phyloP scores from a whole-genome alignment of 2,329 filamentous ascomycete genomes.

The Lachnellula occidentalis region DNA sequence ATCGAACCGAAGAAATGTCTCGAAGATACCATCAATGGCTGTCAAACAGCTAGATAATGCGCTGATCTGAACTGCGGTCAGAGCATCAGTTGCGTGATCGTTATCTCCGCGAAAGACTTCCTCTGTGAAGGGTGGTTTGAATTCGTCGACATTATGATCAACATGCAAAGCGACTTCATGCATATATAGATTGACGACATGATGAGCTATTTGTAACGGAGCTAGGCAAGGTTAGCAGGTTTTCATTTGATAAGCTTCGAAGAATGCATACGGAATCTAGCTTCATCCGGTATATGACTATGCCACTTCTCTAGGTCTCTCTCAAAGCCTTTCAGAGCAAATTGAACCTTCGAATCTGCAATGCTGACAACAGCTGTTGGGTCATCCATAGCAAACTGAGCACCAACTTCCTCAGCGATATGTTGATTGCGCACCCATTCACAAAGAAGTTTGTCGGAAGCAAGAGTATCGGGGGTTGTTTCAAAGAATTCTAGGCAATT shows the following conservation, averaged over 20 bases:
- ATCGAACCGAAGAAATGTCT: slow-evolving; percentile 44
- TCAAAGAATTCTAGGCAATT: slow-evolving; percentile 41
- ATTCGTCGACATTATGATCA: slow-evolving; percentile 50
- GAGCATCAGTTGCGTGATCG: slow-evolving; percentile 14
- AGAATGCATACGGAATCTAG: slow-evolving; percentile 26
- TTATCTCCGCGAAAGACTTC: slow-evolving; percentile 20
- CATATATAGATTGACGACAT: slow-evolving; percentile 50
- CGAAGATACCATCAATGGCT: slow-evolving; percentile 49
- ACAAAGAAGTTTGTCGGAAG: slow-evolving; percentile 36
- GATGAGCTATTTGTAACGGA: slow-evolving; percentile 44
- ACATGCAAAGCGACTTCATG: slow-evolving; percentile 55
- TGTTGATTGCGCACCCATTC: slow-evolving; percentile 39
- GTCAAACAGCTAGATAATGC: slow-evolving; percentile 47
- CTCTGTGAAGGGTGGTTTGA: slow-evolving; percentile 34
- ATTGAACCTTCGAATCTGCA: slow-evolving; percentile 49
- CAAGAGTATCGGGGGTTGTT: slow-evolving; percentile 34
- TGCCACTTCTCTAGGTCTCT: slow-evolving; percentile 46
- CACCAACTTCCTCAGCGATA: slow-evolving; percentile 51
- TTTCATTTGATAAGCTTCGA: background rate
- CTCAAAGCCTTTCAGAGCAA: slow-evolving; percentile 49
- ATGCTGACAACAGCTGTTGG: slow-evolving; percentile 40
- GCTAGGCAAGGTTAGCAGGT: slow-evolving; percentile 30
- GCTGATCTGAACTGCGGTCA: slow-evolving; percentile 40
- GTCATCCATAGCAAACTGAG: slow-evolving; percentile 48
- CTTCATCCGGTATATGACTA: slow-evolving; percentile 35